Base-by-base conservation (phyloP, 2,329 filamentous ascomycete genomes). In the Fusarium denticulatum region DNA sequence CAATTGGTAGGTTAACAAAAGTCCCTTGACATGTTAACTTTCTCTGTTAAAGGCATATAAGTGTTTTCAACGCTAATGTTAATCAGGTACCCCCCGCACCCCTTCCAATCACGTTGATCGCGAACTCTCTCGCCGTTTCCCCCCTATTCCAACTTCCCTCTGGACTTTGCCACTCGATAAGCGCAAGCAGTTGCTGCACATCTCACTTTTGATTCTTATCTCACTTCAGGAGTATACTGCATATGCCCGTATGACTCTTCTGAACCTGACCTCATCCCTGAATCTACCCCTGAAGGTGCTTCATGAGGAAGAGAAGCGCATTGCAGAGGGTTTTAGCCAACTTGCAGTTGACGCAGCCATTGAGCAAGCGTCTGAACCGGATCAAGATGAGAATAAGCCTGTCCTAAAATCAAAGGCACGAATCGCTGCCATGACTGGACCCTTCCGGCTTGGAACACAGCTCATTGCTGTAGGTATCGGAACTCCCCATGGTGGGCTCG, bases 381-480 rank as follows among this genome's bases (percentile, higher is more conserved):
- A 83, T 65, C 70, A 85, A 0, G 91, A 94, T 62, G 90, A 93
- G 68, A 89, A 88, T 46, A 91, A 71, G 84, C 85, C n/a, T 82
- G 88, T 24, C 87, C 91, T 49, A 91, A 91, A 80, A 93, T 91
- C 89, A 95, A 95, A 80, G 45, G 90, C 94, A 46, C 91, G 92
- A 11, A 77, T 82, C 58, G 79, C 80, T 22, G 76, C 78, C 22
- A 62, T 63, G 50, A 75, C 76, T n/a, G 76, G 78, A 12, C 91
- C 15, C 34, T 75, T 92, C 34, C 93, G 92, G 37, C 88, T 98
- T 15, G 93, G 94, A 14, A 90, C 93, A 3, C 92, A 94, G 1
- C 85, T 98, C 6, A 88, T 94, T 20, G 91, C 91, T 26, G 94
- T 93, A 15, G 94, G 94, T 2, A 87, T 98, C 45, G 95, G 95